phyloP scores from a whole-genome alignment of 805 yeast genomes.

The Isabelozyma pseudorhagii region DNA sequence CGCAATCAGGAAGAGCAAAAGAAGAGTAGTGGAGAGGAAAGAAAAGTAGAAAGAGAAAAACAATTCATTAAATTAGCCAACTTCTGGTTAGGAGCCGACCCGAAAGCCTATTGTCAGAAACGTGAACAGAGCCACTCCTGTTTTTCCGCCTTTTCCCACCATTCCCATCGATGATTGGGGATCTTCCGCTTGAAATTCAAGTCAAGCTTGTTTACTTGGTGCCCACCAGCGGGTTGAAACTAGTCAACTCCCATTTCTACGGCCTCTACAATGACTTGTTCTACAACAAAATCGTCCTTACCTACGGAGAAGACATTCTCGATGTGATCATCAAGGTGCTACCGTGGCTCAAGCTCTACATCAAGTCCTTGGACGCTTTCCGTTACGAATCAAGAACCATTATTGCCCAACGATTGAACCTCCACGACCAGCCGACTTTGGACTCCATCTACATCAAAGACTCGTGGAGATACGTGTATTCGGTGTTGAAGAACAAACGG shows the following conservation, averaged over 20 bases:
- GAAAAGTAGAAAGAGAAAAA: no score
- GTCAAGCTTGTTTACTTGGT: slow-evolving; percentile 26
- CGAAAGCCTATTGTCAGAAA: no score
- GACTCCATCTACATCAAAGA: slow-evolving; percentile 39
- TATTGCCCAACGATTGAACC: slow-evolving; percentile 19
- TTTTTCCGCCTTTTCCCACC: neutral
- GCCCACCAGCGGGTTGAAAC: slow-evolving; percentile 33
- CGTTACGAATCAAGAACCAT: slow-evolving; percentile 22
- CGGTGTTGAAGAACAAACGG: slow-evolving; percentile 49
- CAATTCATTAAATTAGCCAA: no score
- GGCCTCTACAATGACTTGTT: slow-evolving; percentile 48
- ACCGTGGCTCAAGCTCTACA: slow-evolving; percentile 36
- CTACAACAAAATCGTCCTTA: slow-evolving; percentile 33
- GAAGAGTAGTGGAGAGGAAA: no score
- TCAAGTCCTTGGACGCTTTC: slow-evolving; percentile 36
- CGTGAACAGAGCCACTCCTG: neutral
- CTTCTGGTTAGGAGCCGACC: no score
- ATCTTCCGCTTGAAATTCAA: slow-evolving; percentile 45
- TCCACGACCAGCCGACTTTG: slow-evolving; percentile 21
- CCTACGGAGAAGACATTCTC: slow-evolving; percentile 36
- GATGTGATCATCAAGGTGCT: slow-evolving; percentile 29
- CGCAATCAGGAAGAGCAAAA: no score
- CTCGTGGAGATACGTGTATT: slow-evolving; percentile 54
- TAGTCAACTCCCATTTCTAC: slow-evolving; percentile 43
- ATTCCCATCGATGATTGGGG: slow-evolving; percentile 7